These are phyloP conservation scores for Backusella australiensis DNA, from an alignment of 192 early-diverging fungal species.

Conservation along the genomic window DNA sequence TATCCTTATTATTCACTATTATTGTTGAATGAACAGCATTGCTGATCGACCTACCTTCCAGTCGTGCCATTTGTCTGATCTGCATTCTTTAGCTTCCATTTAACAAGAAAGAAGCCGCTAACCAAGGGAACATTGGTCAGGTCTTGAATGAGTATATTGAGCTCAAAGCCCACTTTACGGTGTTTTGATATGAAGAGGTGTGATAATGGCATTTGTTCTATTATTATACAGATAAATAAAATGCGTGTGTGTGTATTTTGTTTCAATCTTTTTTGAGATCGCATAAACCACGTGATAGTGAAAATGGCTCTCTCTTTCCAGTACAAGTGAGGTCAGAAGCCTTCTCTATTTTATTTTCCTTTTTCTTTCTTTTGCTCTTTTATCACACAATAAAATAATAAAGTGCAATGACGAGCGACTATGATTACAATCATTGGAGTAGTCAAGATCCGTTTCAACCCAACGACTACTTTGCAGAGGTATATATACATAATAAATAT, in stretches of 20 bases:
- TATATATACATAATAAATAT: neutral
- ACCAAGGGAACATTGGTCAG: conserved; percentile 81
- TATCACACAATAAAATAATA: neutral
- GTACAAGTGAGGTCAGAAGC: neutral
- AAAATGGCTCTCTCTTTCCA: neutral
- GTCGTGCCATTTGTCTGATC: conserved; percentile 33
- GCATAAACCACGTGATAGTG: neutral
- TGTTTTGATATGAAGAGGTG: conserved; percentile 67
- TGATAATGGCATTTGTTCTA: conserved; percentile 38
- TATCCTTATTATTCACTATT: neutral
- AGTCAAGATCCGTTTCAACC: neutral
- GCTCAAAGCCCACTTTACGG: conserved; percentile 68
- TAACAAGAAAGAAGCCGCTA: conserved; percentile 75
- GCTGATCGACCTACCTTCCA: conserved; percentile 16
- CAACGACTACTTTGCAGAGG: neutral
- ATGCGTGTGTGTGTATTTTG: neutral
- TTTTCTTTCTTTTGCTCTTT: neutral
- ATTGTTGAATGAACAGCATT: neutral
- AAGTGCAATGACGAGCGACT: neutral
- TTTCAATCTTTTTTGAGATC: neutral
- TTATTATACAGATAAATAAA: neutral
- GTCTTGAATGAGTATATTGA: conserved; percentile 65
- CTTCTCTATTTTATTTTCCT: neutral
- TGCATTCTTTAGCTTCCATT: conserved; percentile 67
- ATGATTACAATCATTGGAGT: conserved; percentile 6